Base-by-base conservation (phyloP, 2,329 filamentous ascomycete genomes). In the Aspergillus intermedius region DNA sequence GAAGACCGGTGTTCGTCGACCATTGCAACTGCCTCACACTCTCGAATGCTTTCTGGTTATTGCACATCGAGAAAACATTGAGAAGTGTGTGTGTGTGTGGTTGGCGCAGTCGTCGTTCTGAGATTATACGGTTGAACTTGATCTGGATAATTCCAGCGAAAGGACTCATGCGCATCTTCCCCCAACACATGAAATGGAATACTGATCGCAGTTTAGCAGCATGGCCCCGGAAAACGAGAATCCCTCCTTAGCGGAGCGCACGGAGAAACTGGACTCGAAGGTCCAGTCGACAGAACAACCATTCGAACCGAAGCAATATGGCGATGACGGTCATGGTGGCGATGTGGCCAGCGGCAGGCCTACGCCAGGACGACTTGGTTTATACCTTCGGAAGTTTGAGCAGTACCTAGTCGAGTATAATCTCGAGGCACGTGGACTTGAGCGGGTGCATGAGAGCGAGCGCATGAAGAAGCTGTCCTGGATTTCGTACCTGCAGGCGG, bases 391-490 rank as follows among this genome's bases (percentile, higher is more conserved):
- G 51, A 54, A 58, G 12, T 69, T 74, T 49, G 71, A 74, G 60
- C 60, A 63, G 37, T 63, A 66, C 41, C 60, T 72, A 12, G 56
- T 70, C n/a, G 66, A 67, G 51, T 72, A 71, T 55, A 71, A 71
- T 41, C 66, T 82, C 42, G 81, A 84, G 60, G 74, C 77, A 10
- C 75, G 81, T 42, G 81, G 81, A 7, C 82, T 83, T 43, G 73
- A 81, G 58, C 74, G 80, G 19, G 80, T 83, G 1, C 70, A 75
- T 45, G 67, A 73, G 1, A 63, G 77, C 46, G 78, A 83, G 57
- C 76, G 80, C 15, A 76, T 80, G 54, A 72, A 74, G 49, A 72
- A 73, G 43, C 60, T 78, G 45, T 69, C 70, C 15, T 70, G 72
- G 54, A 54, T 78, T n/a, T 76, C 77, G 28, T 80, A 80, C 59